Conservation (phyloP, 192 early-diverging fungal genomes). For the Gamsiella multidivaricata region DNA sequence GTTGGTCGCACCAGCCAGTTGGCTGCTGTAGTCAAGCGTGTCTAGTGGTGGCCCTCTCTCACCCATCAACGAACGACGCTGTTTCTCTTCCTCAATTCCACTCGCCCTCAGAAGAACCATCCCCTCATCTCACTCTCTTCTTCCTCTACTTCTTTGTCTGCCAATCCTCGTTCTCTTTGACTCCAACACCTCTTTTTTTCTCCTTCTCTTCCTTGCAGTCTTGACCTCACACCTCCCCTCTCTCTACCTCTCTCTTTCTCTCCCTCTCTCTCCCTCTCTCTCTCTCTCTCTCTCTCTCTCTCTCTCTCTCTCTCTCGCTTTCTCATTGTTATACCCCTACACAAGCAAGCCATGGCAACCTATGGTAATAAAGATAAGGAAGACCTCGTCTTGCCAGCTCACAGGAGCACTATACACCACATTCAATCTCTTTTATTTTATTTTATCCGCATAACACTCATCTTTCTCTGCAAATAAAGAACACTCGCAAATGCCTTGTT, state of each 20-base stretch:
- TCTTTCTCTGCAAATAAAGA: too few relatives aligned
- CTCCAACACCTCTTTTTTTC: neutral
- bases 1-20: neutral
- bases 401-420: neutral
- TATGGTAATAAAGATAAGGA: constrained; percentile 26
- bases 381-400: neutral
- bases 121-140: neutral
- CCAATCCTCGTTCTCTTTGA: neutral
- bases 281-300: neutral
- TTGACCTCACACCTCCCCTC: neutral
- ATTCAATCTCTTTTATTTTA: too few relatives aligned
- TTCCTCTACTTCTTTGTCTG: neutral
- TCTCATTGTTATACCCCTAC: neutral
- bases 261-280: neutral
- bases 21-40: too few relatives aligned
- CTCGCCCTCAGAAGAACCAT: too few relatives aligned
- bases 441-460: too few relatives aligned
- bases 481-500: too few relatives aligned
- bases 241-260: neutral
- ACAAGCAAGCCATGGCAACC: constrained; percentile 12
- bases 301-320: neutral
- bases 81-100: neutral
- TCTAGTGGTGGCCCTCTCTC: too few relatives aligned
- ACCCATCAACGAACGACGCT: too few relatives aligned
- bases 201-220: neutral